phyloP scores from a whole-genome alignment of 148 eudicot genomes.

The Diospyros lotus region DNA sequence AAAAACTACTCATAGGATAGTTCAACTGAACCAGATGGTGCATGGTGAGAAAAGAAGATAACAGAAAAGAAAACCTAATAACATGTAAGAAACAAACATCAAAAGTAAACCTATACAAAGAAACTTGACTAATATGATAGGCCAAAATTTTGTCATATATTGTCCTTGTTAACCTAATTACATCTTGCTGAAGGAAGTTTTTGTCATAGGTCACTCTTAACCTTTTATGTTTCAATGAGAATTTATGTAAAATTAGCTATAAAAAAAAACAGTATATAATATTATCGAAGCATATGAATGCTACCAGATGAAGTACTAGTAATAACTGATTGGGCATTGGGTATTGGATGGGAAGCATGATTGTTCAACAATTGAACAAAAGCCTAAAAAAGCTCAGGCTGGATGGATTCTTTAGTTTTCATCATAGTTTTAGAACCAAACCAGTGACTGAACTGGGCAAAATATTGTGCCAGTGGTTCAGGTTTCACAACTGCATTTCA shows the following conservation, averaged over 20 bases:
- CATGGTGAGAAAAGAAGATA: not conserved
- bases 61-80: not conserved
- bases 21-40: not conserved
- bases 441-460: too few species aligned
- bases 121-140: not conserved
- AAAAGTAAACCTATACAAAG: not conserved
- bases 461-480: too few species aligned
- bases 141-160: not conserved
- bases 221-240: not conserved
- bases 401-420: not conserved
- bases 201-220: not conserved
- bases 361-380: not conserved
- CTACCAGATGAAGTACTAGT: not conserved
- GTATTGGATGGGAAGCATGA: not conserved
- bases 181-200: not conserved
- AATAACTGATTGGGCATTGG: not conserved
- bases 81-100: not conserved
- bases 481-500: too few species aligned
- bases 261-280: not conserved
- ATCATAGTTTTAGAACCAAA: too few species aligned
- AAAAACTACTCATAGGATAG: not conserved
- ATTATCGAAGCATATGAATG: not conserved
- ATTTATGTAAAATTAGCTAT: not conserved
- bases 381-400: not conserved
- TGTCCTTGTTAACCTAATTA: not conserved